Base-by-base conservation (phyloP, 2,329 filamentous ascomycete species). In the Fusarium continuum region DNA sequence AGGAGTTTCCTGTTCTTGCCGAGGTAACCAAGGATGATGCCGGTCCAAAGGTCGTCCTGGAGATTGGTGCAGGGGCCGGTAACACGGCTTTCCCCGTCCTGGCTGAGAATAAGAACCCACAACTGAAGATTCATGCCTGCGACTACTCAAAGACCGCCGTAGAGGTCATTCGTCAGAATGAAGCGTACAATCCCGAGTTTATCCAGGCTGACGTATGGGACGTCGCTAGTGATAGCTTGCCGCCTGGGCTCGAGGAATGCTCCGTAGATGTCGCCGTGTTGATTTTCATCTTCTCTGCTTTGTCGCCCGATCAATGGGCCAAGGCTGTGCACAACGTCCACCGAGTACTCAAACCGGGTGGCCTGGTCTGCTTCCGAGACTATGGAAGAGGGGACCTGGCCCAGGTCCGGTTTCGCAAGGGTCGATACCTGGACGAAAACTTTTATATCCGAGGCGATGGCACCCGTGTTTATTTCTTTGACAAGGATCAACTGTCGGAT, bases 181-280 rank as follows among this genome's bases (percentile, higher is more conserved):
- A 91, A 68, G 83, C 88, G 23, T 99, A 97, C 79, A 83, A 91
- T 71, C 78, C 84, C 35, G 80, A 85, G 58, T 78, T 85, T 68
- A 92, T 98, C 75, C 87, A 91, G 72, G 94, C 94, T 17, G 93
- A 97, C 75, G 93, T 98, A 16, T 99, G 96, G 94, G 95, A 99
- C 78, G 90, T 91, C 13, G 87, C 93, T 3, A 84, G 87, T 57
- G 82, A 88, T 36, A 82, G 82, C 35, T 80, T 97, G 7, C 94
- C 95, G 6, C 91, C 92, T 2, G 91, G 88, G 2, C 79, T 99
- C 14, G 81, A 80, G 44, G 89, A 93, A 70, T 88, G 83, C n/a
- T 91, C 87, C 56, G 93, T 97, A 57, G 94, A 99, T 76, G 87
- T 98, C 32, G 92, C 96, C 31, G 83, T 99, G 48, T 88, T 99